A percentile compares a stretch with the other conserved stretches of the same genome.
Evolutionary conservation across 1,139 yeast genomes (phyloP).

Genomic region (Debaryomycetaceae sp.): DNA sequence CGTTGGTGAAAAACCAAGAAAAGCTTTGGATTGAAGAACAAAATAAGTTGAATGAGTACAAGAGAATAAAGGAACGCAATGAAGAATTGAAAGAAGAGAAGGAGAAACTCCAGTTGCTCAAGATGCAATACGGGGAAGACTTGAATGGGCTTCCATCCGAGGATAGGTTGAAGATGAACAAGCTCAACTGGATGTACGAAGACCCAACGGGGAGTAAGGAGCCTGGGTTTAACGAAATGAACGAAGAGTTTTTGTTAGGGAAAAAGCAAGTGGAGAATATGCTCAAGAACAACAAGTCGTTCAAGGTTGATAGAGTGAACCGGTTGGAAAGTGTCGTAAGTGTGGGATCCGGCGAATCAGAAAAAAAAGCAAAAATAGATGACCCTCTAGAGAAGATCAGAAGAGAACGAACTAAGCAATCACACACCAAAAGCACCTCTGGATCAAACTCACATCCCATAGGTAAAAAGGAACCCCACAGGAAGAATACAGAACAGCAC

Average conservation of each 20-base stretch:
- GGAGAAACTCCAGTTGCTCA: conserved; percentile 57
- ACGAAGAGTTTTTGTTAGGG: conserved; percentile 33
- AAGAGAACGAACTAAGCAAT: conserved; percentile 32
- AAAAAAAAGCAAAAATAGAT: conserved; percentile 25
- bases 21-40: conserved; percentile 86
- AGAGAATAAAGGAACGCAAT: conserved; percentile 60
- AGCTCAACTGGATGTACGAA: conserved; percentile 86
- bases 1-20: conserved; percentile 76
- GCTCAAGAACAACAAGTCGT: conserved; percentile 19
- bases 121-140: conserved; percentile 45
- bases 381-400: conserved; percentile 57
- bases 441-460: not conserved
- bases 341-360: conserved; percentile 10
- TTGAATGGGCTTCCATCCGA: conserved; percentile 28
- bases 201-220: conserved; percentile 27
- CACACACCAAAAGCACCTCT: conserved; percentile 4
- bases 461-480: not conserved
- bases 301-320: conserved; percentile 9
- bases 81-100: conserved; percentile 63
- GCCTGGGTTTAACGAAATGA: conserved; percentile 32
- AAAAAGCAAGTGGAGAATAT: conserved; percentile 33
- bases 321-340: conserved; percentile 15
- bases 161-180: conserved; percentile 45
- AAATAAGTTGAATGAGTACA: conserved; percentile 67
- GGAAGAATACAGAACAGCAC: not conserved